Base-by-base conservation (phyloP, 108 stramenopile species). In the Cyclotella sp. region DNA sequence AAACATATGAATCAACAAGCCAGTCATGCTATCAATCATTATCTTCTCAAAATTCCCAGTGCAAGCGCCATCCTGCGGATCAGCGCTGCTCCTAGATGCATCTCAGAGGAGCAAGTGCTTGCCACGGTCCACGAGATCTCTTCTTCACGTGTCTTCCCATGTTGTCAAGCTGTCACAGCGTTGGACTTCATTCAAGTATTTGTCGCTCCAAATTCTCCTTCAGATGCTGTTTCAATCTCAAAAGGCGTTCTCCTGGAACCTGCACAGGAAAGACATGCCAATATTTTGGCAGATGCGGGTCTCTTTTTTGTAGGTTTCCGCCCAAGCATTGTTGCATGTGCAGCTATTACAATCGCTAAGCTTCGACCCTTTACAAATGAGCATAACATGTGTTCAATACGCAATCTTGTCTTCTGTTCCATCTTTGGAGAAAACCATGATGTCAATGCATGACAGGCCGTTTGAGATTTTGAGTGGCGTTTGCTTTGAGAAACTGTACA, bases 141-240 rank as follows among this genome's bases (percentile, higher is more conserved):
- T 42, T 29, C 59, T 10, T 77, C 77, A 3, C 77, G 77, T 49
- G 34, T 58, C 43, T 77, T 77, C 61, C 77, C 77, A n/a, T 68
- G 62, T 29, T 70, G 61, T 14, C 42, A 64, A 22, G 39, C 67
- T 3, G 68, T 77, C 52, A 70, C 69, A 15, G 77, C 69, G 22
- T 62, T 77, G 59, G 77, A 77, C 44, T 77, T 52, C 63, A 70
- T 77, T 53, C 59, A 55, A n/a, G 51, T 47, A n/a, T 45, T 77
- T 44, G 12, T 18, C 62, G 46, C 77, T 49, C 27, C 49, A 22
- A 30, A 1, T 41, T 64, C 54, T 29, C 40, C 43, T 41, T 26
- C 30, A n/a, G 34, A 4, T 24, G 26, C 24, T 41, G 12, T 2
- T 18, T 22, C 57, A 8, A 59, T 13, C 1, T 4, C 39, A 16